phyloP scores from a whole-genome alignment of 495 filamentous ascomycete genomes.

The Oidiodendron maius region DNA sequence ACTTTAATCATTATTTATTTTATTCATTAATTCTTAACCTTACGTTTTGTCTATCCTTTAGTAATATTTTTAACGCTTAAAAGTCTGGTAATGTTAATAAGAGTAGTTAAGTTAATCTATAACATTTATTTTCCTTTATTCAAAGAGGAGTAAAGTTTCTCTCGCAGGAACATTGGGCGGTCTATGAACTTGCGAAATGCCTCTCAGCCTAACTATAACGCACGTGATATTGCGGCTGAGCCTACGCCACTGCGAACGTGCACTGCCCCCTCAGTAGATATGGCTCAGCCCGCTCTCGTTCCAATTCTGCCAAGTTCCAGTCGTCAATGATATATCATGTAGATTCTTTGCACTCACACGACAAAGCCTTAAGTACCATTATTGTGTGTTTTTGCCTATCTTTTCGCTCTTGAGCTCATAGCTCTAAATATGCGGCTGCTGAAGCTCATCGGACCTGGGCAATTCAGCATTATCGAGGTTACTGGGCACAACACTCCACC shows the following conservation, averaged over 20 bases:
- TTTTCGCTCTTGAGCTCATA: background rate
- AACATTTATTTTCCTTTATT: constrained; percentile 3
- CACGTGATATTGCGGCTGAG: background rate
- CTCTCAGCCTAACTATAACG: background rate
- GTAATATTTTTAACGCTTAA: constrained; percentile 1
- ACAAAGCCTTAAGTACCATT: background rate
- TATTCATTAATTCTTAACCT: constrained; percentile 2
- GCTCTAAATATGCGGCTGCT: constrained; percentile 1
- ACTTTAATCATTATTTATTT: constrained; percentile 8
- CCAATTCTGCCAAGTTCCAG: background rate
- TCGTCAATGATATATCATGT: background rate
- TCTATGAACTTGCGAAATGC: background rate
- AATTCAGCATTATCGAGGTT: constrained; percentile 7
- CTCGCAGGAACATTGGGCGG: background rate
- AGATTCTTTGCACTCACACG: background rate
- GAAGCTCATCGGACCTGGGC: background rate
- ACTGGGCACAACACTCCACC: background rate
- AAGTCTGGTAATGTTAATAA: constrained; percentile 1
- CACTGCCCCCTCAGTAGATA: background rate
- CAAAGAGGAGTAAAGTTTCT: background rate
- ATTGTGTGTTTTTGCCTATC: background rate
- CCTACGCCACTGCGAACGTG: background rate
- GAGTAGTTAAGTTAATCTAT: background rate
- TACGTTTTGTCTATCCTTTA: background rate
- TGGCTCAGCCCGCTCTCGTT: background rate